Percentiles rank a stretch among this genome's conserved stretches.
These are phyloP conservation scores for Cruciata laevipes DNA, from an alignment of 257 asterid genomes.

Conservation along the genomic window DNA sequence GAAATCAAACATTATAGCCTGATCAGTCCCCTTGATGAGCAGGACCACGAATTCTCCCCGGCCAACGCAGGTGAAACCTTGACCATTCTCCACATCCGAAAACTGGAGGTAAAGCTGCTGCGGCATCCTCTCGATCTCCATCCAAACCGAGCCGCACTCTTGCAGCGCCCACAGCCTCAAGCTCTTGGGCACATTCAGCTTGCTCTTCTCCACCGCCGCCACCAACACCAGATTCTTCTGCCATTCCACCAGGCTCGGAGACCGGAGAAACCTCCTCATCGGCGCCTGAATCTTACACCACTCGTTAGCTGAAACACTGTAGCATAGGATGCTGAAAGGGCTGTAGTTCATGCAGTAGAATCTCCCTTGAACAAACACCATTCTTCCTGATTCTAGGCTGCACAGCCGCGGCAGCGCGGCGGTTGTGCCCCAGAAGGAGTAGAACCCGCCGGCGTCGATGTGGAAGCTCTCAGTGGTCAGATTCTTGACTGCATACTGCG, in stretches of 20 bases:
- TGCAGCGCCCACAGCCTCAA: slow-evolving; percentile 73
- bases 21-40: slow-evolving; percentile 36
- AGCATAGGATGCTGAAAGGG: slow-evolving; percentile 71
- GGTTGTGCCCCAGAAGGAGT: slow-evolving; percentile 96
- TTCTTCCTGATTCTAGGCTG: slow-evolving; percentile 79
- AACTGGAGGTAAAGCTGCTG: slow-evolving; percentile 71
- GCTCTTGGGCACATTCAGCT: slow-evolving; percentile 83
- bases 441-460: slow-evolving; percentile 73
- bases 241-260: slow-evolving; percentile 67
- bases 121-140: slow-evolving; percentile 94
- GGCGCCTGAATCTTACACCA: slow-evolving; percentile 94
- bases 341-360: slow-evolving; percentile 97
- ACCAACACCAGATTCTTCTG: slow-evolving; percentile 48
- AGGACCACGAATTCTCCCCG: slow-evolving; percentile 58
- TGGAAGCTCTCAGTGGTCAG: slow-evolving; percentile 79
- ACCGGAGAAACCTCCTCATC: slow-evolving; percentile 79
- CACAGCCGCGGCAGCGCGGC: slow-evolving; percentile 74
- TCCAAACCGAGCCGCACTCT: slow-evolving; percentile 57
- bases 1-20: slow-evolving; percentile 61
- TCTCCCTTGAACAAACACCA: slow-evolving; percentile 55
- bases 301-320: slow-evolving; percentile 36
- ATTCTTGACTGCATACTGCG: slow-evolving; percentile 90
- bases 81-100: slow-evolving; percentile 57
- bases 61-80: slow-evolving; percentile 68
- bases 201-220: slow-evolving; percentile 92